Evolutionary conservation across 495 filamentous ascomycete species (phyloP).

Genomic region (Penicillium manginii): DNA sequence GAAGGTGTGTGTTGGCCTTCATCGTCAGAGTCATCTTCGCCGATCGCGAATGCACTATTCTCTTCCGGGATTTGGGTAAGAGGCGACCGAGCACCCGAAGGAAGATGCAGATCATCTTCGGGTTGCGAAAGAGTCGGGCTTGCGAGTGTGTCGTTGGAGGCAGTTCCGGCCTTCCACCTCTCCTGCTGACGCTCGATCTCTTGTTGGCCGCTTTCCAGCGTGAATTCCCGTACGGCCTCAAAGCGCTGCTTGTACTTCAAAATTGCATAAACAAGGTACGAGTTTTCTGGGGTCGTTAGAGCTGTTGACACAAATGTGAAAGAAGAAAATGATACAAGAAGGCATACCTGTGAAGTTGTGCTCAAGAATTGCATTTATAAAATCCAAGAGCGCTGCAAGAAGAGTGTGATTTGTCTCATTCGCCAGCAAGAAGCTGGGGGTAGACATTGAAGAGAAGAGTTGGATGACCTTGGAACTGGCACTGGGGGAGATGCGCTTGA

Average conservation of each 20-base stretch:
- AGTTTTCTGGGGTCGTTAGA: conserved; percentile 63
- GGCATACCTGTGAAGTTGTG: conserved; percentile 80
- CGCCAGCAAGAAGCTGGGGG: conserved; percentile 89
- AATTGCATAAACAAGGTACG: conserved; percentile 79
- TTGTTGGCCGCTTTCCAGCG: conserved; percentile 91
- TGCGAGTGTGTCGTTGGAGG: conserved; percentile 29
- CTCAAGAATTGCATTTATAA: conserved; percentile 90
- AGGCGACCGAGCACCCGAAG: conserved; percentile 62
- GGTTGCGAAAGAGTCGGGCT: conserved; percentile 58
- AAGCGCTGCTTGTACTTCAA: conserved; percentile 81
- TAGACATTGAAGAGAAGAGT: conserved; percentile 91
- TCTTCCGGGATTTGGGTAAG: conserved; percentile 84
- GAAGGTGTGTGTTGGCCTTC: conserved; percentile 67
- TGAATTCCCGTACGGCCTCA: conserved; percentile 87
- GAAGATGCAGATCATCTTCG: conserved; percentile 71
- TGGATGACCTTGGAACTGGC: conserved; percentile 84
- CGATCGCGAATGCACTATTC: conserved; percentile 80
- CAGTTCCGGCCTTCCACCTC: conserved; percentile 68
- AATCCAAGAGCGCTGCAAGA: conserved; percentile 81
- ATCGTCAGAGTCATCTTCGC: conserved; percentile 83
- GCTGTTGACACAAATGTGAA: too few species aligned
- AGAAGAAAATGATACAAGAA: background rate
- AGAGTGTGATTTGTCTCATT: conserved; percentile 92
- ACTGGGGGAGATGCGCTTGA: conserved; percentile 73
- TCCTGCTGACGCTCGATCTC: conserved; percentile 85